Conservation (phyloP, 495 filamentous ascomycete genomes). For the Thozetella sp. region DNA sequence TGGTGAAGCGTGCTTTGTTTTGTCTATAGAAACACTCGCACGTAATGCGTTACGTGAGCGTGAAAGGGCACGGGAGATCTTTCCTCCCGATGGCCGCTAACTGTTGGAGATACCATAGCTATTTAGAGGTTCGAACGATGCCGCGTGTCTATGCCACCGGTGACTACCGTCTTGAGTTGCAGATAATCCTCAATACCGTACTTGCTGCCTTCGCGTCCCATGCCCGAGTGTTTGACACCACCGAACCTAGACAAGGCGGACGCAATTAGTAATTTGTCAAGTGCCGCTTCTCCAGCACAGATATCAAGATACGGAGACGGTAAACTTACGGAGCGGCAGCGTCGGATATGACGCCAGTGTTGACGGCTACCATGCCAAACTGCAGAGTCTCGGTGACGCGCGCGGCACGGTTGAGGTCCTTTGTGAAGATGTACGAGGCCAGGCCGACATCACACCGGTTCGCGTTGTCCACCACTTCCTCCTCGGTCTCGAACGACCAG, state of each 20-base stretch:
- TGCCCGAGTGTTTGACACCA: conserved; percentile 91
- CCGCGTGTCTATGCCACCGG: conserved; percentile 84
- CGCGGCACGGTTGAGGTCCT: conserved; percentile 69
- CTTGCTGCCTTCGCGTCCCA: conserved; percentile 88
- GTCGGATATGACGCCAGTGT: conserved; percentile 83
- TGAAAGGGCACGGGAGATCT: too few relatives aligned
- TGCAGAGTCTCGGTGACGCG: conserved; percentile 84
- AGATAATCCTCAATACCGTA: conserved; percentile 92
- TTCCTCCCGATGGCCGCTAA: too few relatives aligned
- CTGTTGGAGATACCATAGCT: too few relatives aligned
- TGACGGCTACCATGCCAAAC: conserved; percentile 91
- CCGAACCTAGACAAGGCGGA: too few relatives aligned
- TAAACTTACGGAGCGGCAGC: conserved; percentile 74
- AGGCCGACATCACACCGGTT: conserved; percentile 79
- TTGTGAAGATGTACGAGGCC: conserved; percentile 84
- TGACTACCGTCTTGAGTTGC: conserved; percentile 82
- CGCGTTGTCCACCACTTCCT: conserved; percentile 80
- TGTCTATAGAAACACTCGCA: too few relatives aligned
- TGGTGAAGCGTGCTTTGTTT: too few relatives aligned
- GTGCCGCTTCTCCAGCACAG: too few relatives aligned
- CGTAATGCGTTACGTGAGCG: too few relatives aligned
- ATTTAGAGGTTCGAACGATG: too few relatives aligned
- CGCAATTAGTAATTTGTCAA: too few relatives aligned
- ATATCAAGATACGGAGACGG: too few relatives aligned
- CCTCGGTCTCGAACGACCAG: conserved; percentile 81